These are phyloP conservation scores for Candida nonsorbophila DNA, from an alignment of 805 yeast species.

Conservation along the genomic window DNA sequence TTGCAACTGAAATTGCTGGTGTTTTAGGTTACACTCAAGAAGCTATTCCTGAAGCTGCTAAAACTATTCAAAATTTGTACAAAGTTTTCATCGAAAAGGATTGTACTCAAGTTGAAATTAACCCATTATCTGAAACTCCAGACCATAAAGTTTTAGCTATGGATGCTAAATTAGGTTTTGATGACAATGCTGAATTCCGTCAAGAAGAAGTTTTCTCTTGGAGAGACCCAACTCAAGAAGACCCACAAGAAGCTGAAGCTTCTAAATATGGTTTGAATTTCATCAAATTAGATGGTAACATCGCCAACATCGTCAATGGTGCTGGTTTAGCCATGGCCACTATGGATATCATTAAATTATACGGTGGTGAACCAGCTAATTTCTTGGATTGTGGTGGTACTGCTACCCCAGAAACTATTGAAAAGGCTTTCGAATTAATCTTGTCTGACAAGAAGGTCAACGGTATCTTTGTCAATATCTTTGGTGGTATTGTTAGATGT, in stretches of 20 bases:
- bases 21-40: constrained; percentile 75
- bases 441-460: constrained; percentile 83
- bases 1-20: constrained; percentile 72
- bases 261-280: constrained; percentile 86
- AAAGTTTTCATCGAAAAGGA: constrained; percentile 86
- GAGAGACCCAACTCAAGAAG: constrained; percentile 98
- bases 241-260: constrained; percentile 94
- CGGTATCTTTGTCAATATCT: constrained; percentile 96
- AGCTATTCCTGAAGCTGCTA: constrained; percentile 83
- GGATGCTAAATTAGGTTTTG: constrained; percentile 99
- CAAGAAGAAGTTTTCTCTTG: constrained; percentile 91
- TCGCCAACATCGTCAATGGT: constrained; percentile 98
- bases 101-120: constrained; percentile 97
- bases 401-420: constrained; percentile 97
- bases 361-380: constrained; percentile 99
- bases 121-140: constrained; percentile 91
- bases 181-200: constrained; percentile 93
- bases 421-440: constrained; percentile 92
- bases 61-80: constrained; percentile 80
- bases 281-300: constrained; percentile 96
- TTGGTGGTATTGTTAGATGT: constrained; percentile 99
- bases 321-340: constrained; percentile 99
- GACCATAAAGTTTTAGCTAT: constrained; percentile 90
- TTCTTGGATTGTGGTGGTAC: constrained; percentile 99
- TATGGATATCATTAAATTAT: constrained; percentile 96